A percentile compares a stretch with the other conserved stretches of the same genome.
Conservation (phyloP, 257 asterid genomes). For the Buddleja alternifolia region DNA sequence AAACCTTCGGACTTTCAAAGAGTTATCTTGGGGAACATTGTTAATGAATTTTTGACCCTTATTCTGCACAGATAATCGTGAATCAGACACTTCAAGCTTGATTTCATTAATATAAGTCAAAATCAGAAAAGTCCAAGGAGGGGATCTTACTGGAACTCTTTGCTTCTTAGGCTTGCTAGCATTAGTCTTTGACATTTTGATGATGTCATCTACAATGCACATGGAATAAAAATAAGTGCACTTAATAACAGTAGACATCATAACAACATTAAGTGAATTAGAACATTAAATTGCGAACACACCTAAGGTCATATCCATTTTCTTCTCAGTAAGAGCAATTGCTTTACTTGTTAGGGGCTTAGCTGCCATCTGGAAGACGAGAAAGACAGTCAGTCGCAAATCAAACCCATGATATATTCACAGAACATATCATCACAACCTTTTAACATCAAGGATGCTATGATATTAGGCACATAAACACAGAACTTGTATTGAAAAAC, state of each 20-base stretch:
- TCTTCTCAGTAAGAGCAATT: conserved; percentile 68
- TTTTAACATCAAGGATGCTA: not conserved
- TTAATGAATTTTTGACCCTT: conserved; percentile 44
- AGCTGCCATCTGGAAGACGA: conserved; percentile 48
- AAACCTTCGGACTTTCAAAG: conserved; percentile 48
- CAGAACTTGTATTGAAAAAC: not conserved
- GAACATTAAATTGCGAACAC: not conserved
- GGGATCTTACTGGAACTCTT: conserved; percentile 44
- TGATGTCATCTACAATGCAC: conserved; percentile 55
- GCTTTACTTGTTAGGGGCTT: conserved; percentile 46
- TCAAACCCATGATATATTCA: not conserved
- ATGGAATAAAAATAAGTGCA: conserved; percentile 2
- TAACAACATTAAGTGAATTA: not conserved
- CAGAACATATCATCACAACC: not conserved
- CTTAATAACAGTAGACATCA: not conserved
- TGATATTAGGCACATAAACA: not conserved
- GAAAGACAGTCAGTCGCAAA: not conserved
- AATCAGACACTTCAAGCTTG: not conserved
- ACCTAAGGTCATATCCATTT: conserved; percentile 69
- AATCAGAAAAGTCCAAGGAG: conserved; percentile 6
- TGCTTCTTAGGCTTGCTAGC: conserved; percentile 42
- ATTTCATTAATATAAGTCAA: not conserved
- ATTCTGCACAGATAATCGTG: conserved; percentile 42
- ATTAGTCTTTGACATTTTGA: conserved; percentile 48
- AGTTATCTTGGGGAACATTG: conserved; percentile 49